Conservation (phyloP, 208 protist genomes). For the Trypanosoma cruzi region DNA sequence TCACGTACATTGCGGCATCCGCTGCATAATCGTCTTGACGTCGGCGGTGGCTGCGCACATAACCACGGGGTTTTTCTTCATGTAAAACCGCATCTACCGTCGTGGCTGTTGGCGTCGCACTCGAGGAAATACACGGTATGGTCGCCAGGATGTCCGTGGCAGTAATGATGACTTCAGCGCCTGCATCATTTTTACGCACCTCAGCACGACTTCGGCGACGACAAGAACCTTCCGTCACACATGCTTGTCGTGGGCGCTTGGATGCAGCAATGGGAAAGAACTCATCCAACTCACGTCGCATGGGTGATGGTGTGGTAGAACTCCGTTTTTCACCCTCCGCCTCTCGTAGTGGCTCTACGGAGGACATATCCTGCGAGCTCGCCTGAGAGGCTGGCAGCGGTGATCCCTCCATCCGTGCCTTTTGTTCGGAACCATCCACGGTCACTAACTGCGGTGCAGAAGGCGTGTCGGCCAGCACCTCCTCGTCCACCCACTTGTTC, state of each 20-base stretch:
- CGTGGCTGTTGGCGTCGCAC: not conserved
- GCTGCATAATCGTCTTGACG: conserved; percentile 18
- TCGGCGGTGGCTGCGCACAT: conserved; percentile 17
- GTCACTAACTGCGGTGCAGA: not conserved
- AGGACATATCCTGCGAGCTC: not conserved
- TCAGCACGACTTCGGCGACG: not conserved
- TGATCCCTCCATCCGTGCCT: not conserved
- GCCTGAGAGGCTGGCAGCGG: not conserved
- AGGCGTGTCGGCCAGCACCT: not conserved
- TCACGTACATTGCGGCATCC: conserved; percentile 4
- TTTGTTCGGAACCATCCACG: not conserved
- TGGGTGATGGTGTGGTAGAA: conserved; percentile 26
- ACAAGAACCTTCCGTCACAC: not conserved
- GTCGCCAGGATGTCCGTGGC: conserved; percentile 34
- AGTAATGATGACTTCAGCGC: conserved; percentile 1
- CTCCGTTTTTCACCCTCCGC: not conserved
- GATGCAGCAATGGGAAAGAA: conserved; percentile 31
- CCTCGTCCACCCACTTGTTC: not conserved
- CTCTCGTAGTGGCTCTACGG: not conserved
- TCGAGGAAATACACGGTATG: conserved; percentile 26
- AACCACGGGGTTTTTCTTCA: conserved; percentile 5
- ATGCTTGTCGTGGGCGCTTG: conserved; percentile 10
- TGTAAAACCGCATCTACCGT: not conserved
- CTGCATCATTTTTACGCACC: not conserved
- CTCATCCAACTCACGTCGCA: conserved; percentile 37